phyloP scores from a whole-genome alignment of 352 stramenopile genomes.

The Globisporangium cederbergense region DNA sequence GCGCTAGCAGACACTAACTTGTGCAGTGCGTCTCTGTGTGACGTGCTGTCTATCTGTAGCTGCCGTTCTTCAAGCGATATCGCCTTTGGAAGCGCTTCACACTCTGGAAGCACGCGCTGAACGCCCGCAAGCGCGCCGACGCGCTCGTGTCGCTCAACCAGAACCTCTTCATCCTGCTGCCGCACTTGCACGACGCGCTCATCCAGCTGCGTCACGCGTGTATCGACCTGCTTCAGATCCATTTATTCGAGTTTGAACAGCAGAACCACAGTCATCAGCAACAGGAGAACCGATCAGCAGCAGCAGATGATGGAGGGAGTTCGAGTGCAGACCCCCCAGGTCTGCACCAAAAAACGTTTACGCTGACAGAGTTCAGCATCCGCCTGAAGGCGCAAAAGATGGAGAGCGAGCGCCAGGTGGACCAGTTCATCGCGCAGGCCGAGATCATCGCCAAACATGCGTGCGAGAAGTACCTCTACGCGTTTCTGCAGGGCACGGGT shows the following conservation, averaged over 20 bases:
- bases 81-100: slow-evolving; percentile 89
- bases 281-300: not conserved
- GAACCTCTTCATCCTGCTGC: slow-evolving; percentile 87
- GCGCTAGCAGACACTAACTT: no score
- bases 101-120: slow-evolving; percentile 83
- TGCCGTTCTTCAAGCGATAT: slow-evolving; percentile 90
- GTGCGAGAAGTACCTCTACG: slow-evolving; percentile 59
- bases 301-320: not conserved
- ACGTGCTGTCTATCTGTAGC: slow-evolving; percentile 20
- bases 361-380: slow-evolving; percentile 77
- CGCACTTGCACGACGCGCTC: slow-evolving; percentile 77
- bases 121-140: slow-evolving; percentile 34
- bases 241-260: slow-evolving; percentile 44
- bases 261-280: not conserved
- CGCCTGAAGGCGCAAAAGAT: slow-evolving; percentile 71
- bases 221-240: slow-evolving; percentile 35
- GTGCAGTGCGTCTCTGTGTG: no score
- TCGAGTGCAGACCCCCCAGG: not conserved
- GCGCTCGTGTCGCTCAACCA: slow-evolving; percentile 50
- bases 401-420: slow-evolving; percentile 49
- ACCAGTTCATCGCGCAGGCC: slow-evolving; percentile 53
- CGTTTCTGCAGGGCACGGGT: slow-evolving; percentile 48
- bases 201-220: slow-evolving; percentile 65
- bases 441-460: slow-evolving; percentile 60
- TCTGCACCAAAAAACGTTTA: slow-evolving; percentile 53